A percentile compares a stretch with the other conserved stretches of the same genome.
Evolutionary conservation across 2,329 filamentous ascomycete species (phyloP).

Genomic region (Ophiocordyceps unilateralis): DNA sequence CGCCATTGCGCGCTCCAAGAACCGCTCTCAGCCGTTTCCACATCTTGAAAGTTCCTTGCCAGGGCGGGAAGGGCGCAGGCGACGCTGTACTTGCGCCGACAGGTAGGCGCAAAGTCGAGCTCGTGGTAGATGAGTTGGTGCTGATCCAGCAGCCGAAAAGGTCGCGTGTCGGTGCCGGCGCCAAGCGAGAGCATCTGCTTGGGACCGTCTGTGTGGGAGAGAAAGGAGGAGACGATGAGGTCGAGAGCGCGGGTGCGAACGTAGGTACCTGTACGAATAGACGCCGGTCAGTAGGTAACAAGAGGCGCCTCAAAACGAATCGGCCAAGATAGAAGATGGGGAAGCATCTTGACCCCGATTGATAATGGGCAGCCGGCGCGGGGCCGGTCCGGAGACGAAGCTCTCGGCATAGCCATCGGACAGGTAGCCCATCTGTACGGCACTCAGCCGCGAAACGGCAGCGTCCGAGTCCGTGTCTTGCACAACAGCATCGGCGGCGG

Average conservation of each 20-base stretch:
- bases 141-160: slow-evolving; percentile 52
- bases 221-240: slow-evolving; percentile 53
- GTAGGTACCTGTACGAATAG: slow-evolving; percentile 54
- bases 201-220: slow-evolving; percentile 23
- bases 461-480: slow-evolving; percentile 89
- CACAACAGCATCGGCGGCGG: slow-evolving; percentile 52
- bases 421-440: slow-evolving; percentile 72
- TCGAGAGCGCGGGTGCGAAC: slow-evolving; percentile 76
- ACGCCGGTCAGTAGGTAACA: neutral
- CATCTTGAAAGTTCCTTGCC: slow-evolving; percentile 19
- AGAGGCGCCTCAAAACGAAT: too few species aligned
- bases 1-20: slow-evolving; percentile 24
- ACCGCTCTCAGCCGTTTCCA: slow-evolving; percentile 11
- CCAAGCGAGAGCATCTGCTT: slow-evolving; percentile 84
- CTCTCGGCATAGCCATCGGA: slow-evolving; percentile 59
- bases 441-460: slow-evolving; percentile 73
- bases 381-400: slow-evolving; percentile 43
- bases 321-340: too few species aligned
- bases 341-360: slow-evolving; percentile 48
- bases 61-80: slow-evolving; percentile 29
- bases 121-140: slow-evolving; percentile 63
- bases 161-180: slow-evolving; percentile 83
- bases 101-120: slow-evolving; percentile 69
- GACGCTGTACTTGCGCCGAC: slow-evolving; percentile 43
- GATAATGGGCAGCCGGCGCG: slow-evolving; percentile 71